Base-by-base conservation (phyloP, 2,329 filamentous ascomycete genomes). In the Fusarium bulbicola region DNA sequence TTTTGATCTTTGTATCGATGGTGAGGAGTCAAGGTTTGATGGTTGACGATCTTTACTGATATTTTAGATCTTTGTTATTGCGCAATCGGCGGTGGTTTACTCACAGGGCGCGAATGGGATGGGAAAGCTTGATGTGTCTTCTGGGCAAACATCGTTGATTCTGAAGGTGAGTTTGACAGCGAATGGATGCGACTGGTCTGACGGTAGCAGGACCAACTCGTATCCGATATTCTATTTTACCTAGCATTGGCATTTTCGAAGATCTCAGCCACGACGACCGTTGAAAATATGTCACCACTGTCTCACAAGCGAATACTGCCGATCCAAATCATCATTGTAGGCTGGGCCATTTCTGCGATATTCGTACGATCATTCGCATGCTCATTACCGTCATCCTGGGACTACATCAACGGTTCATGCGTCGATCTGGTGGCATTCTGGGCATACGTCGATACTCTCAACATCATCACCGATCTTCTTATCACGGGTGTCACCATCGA, bases 381-480 rank as follows among this genome's bases (percentile, higher is more conserved):
- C 18, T 62, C 63, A 1, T 16, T 68, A 4, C 24, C 56, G 0
- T 37, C 24, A 15, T 30, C 65, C 4, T 68, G 47, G 47, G 32
- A 68, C 20, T 68, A 68, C 42, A 21, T 68, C 42, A 30, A 63
- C 4, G 63, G 65, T 15, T 18, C 21, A 21, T 68, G 63, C 11
- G 61, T 68, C 5, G 26, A 68, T 32, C 18, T 68, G 32, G 65
- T 49, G 7, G 56, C 63, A 12, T 68, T 68, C 13, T 68, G 56
- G 65, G 40, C 26, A 7, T 68, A 68, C 12, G 42, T 49, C 7
- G 56, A 68, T 1, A 40, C 34, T 3, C 20, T 46, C 26, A 68
- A 62, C 18, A 46, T 68, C 12, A 3, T 46, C 0, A 68, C 47
- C 1, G 65, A 68, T 9, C 30, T 68, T 1, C 3, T 68, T 4